These are phyloP conservation scores for Yamadazyma sp. DNA, from an alignment of 805 yeast species.

Conservation along the genomic window DNA sequence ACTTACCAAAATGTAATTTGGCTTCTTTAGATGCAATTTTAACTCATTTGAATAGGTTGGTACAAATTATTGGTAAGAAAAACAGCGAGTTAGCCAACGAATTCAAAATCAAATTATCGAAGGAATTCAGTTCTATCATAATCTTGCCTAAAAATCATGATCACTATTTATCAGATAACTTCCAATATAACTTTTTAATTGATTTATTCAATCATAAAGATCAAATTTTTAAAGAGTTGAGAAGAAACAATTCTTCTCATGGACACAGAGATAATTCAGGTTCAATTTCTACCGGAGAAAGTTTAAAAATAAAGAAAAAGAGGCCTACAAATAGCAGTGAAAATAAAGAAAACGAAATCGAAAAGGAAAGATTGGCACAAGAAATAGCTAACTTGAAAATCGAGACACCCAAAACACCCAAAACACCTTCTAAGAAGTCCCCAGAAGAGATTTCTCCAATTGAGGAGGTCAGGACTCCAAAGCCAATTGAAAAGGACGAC, in stretches of 20 bases:
- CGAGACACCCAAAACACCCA: conserved; percentile 4
- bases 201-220: conserved; percentile 63
- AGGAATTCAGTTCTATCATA: conserved; percentile 44
- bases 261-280: not conserved
- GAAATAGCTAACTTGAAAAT: not conserved
- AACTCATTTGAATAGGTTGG: conserved; percentile 68
- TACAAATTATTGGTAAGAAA: conserved; percentile 44
- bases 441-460: not conserved
- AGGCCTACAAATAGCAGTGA: not conserved
- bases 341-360: conserved; percentile 4
- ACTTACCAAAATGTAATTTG: conserved; percentile 65
- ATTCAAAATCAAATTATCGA: conserved; percentile 51
- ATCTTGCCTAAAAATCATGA: conserved; percentile 18
- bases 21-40: conserved; percentile 81
- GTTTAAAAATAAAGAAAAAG: conserved; percentile 1
- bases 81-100: conserved; percentile 29
- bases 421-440: conserved; percentile 1
- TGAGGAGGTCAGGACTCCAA: conserved; percentile 10
- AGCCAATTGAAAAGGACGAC: conserved; percentile 5
- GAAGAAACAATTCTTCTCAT: conserved; percentile 29
- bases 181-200: conserved; percentile 53
- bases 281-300: not conserved
- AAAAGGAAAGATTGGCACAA: not conserved
- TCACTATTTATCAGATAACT: conserved; percentile 47
- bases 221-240: conserved; percentile 61